These are phyloP conservation scores for Botrytis pseudocinerea DNA, from an alignment of 2,329 filamentous ascomycete species.

Conservation along the genomic window DNA sequence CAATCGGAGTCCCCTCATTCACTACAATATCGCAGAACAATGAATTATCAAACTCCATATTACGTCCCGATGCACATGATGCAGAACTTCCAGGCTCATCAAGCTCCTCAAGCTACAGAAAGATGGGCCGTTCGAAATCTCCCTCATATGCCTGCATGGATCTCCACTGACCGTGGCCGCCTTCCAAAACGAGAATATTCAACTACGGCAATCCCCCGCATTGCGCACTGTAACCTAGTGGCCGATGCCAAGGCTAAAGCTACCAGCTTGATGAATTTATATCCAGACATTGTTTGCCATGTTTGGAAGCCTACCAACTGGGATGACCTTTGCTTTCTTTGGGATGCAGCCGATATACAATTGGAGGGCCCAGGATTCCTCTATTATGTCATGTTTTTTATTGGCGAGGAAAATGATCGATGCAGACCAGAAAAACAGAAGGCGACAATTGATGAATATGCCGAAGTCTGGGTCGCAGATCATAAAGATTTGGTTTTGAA, in stretches of 20 bases:
- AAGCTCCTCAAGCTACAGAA: neutral
- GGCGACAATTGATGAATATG: slow-evolving; percentile 27
- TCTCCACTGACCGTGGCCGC: slow-evolving; percentile 31
- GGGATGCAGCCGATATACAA: slow-evolving; percentile 40
- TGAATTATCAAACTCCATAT: neutral
- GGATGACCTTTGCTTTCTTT: slow-evolving; percentile 39
- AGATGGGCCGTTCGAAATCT: slow-evolving; percentile 18
- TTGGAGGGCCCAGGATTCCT: slow-evolving; percentile 38
- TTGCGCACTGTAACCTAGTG: slow-evolving; percentile 26
- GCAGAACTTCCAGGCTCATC: neutral
- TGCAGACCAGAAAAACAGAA: neutral
- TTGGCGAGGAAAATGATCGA: slow-evolving; percentile 28
- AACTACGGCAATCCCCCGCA: slow-evolving; percentile 11
- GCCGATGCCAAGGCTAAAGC: slow-evolving; percentile 26
- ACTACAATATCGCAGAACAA: neutral
- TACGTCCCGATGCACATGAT: neutral
- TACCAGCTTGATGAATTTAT: slow-evolving; percentile 19
- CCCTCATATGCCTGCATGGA: slow-evolving; percentile 25
- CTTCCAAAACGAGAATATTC: slow-evolving; percentile 24
- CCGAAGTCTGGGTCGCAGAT: slow-evolving; percentile 27
- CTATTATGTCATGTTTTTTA: slow-evolving; percentile 35
- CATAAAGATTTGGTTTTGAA: slow-evolving; percentile 7
- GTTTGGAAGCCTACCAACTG: slow-evolving; percentile 28
- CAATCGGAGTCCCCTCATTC: neutral
- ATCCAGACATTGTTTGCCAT: slow-evolving; percentile 18